Conservation (phyloP, 2,329 filamentous ascomycete species). For the Trichoderma sp. region DNA sequence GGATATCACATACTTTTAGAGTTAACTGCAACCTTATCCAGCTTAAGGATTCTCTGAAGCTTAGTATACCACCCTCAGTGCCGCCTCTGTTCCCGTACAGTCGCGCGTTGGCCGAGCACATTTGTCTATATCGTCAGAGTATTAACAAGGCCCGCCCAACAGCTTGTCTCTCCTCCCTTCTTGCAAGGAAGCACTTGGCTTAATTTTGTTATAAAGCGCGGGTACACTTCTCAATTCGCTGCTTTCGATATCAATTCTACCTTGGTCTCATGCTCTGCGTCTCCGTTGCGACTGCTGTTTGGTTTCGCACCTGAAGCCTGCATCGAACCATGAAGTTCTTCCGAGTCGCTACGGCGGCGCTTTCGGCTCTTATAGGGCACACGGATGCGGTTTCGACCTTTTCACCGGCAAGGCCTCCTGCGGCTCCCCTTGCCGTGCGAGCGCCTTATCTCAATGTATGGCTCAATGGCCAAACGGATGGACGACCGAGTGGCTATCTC, state of each 20-base stretch:
- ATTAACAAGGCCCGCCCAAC: conserved; percentile 25
- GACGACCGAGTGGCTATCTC: conserved; percentile 66
- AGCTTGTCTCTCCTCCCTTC: conserved; percentile 11
- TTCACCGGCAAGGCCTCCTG: conserved; percentile 64
- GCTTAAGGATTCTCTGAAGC: background rate
- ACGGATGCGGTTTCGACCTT: conserved; percentile 54
- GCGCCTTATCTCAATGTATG: conserved; percentile 75
- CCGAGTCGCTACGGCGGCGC: conserved; percentile 31
- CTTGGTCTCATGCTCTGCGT: background rate
- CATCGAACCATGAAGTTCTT: conserved; percentile 32
- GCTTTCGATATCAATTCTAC: background rate
- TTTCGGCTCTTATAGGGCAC: conserved; percentile 31
- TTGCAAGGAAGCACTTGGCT: background rate
- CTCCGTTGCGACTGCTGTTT: background rate
- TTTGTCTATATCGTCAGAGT: conserved; percentile 21
- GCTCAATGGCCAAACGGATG: conserved; percentile 63
- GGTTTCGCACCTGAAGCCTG: background rate
- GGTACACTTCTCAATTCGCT: background rate
- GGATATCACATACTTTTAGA: conserved; percentile 3
- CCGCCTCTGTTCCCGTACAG: background rate
- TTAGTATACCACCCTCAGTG: background rate
- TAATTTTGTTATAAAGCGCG: conserved; percentile 11
- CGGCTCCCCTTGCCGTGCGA: conserved; percentile 71
- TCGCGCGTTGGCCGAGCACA: conserved; percentile 8
- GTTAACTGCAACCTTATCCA: conserved; percentile 3